These are phyloP conservation scores for Penicillium freii DNA, from an alignment of 2,329 filamentous ascomycete genomes.

Conservation along the genomic window DNA sequence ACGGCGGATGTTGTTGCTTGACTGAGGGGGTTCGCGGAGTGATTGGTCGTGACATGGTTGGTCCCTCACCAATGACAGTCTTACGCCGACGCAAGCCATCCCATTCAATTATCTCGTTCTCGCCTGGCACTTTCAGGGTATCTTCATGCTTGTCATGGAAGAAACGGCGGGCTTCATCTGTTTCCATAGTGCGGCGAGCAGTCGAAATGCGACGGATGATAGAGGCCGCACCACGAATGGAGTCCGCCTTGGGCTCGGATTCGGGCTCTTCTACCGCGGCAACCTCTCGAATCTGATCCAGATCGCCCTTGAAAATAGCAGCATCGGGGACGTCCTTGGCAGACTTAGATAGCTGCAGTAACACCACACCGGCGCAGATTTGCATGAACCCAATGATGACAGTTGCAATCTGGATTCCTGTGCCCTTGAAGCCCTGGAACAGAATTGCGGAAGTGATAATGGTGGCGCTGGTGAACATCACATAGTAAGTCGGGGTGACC, in stretches of 20 bases:
- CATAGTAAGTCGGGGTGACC: conserved; percentile 97
- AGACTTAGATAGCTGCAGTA: conserved; percentile 95
- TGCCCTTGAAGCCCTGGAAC: conserved; percentile 91
- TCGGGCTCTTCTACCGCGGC: conserved; percentile 96
- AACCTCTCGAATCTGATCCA: conserved; percentile 93
- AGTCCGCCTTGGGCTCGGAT: conserved; percentile 91
- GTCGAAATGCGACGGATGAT: conserved; percentile 80
- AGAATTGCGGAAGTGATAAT: conserved; percentile 91
- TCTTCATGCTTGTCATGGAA: conserved; percentile 74
- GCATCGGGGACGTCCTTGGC: conserved; percentile 95
- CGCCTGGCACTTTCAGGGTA: conserved; percentile 69
- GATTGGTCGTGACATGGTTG: conserved; percentile 42
- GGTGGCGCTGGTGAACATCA: conserved; percentile 94
- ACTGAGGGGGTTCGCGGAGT: conserved; percentile 35
- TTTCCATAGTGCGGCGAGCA: conserved; percentile 72
- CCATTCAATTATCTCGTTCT: conserved; percentile 83
- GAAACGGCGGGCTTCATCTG: conserved; percentile 73
- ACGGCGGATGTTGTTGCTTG: conserved; percentile 66
- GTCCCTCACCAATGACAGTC: conserved; percentile 53
- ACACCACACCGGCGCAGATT: conserved; percentile 88
- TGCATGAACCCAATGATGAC: conserved; percentile 91
- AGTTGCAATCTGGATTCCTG: conserved; percentile 73
- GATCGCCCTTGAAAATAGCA: conserved; percentile 85
- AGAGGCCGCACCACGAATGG: conserved; percentile 85
- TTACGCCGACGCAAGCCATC: conserved; percentile 79